Evolutionary conservation across 176 grass and related monocot species (phyloP), one percentile per base, ranked within the genome.

Genomic region (Cocos nucifera): DNA sequence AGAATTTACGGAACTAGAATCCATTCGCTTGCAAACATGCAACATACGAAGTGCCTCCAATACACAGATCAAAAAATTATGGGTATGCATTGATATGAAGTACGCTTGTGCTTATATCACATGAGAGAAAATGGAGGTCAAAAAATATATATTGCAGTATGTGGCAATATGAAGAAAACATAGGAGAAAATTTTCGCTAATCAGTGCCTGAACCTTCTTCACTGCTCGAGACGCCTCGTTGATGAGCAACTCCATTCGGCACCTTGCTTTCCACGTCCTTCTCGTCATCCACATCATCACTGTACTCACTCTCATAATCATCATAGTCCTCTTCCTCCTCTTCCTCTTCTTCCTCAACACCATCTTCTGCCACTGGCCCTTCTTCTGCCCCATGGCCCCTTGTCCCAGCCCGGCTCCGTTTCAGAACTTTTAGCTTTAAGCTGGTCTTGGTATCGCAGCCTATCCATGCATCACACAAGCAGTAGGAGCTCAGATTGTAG

Each of bases 261-360:
- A 56, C 50, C 67, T 92, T 98, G 0, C 78, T 67, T 66, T 88
- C 77, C 56, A 69, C 88, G 22, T 72, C 84, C 67, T 89, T 88
- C 15, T 81, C 93, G 3, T 92, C 79, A 48, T 98, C 87, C 54
- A 85, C 87, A 0, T 98, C 93, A 6, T 92, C 88, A 50, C 93
- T 93, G 67, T 98, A 98, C 82, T 98, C 93, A 0, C 93, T 98
- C 82, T 98, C 93, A 6, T 89, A 98, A 70, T 98, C 88, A n/a
- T 98, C 84, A 0, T 92, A 88, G 35, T 92, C 88, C 52, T 92
- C 87, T 64, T 93, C 92, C 26, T 91, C 93, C 49, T 93, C 94
- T n/a, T 98, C 88, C 17, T 98, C 94, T 57, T 93, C 94, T 67
- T 98, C 92, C 32, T 97, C 87, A 23, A 82, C 80, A 17, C 88